Conservation (phyloP, 306 rosid genomes). For the Begonia masoniana region DNA sequence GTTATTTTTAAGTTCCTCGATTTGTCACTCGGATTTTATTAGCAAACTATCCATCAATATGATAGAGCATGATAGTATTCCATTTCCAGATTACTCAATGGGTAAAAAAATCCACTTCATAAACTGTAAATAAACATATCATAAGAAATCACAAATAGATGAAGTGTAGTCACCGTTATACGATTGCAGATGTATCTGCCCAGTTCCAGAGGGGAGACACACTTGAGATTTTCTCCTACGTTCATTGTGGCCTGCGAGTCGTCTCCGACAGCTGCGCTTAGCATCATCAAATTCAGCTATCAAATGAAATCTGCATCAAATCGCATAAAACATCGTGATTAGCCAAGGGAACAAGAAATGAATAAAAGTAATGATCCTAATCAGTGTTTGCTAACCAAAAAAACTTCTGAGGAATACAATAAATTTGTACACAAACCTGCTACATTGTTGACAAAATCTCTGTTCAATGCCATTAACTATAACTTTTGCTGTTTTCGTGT, state of each 20-base stretch:
- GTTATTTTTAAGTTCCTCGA: too few relatives aligned
- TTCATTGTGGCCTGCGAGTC: conserved; percentile 91
- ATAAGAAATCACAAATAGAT: too few relatives aligned
- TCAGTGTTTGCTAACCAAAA: too few relatives aligned
- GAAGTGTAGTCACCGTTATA: conserved; percentile 36
- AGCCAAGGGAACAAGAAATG: neutral
- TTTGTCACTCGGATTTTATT: too few relatives aligned
- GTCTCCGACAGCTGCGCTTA: conserved; percentile 89
- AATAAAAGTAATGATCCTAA: neutral
- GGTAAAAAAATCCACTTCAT: too few relatives aligned
- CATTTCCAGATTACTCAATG: too few relatives aligned
- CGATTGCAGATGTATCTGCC: conserved; percentile 53
- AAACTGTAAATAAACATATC: too few relatives aligned
- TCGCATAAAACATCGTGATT: conserved; percentile 1
- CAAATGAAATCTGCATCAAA: conserved; percentile 61
- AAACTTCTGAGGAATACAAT: neutral
- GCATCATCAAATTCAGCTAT: conserved; percentile 85
- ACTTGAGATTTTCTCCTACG: conserved; percentile 82
- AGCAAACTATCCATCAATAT: too few relatives aligned
- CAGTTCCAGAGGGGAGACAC: conserved; percentile 37
- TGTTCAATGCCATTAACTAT: conserved; percentile 77
- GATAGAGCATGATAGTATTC: too few relatives aligned
- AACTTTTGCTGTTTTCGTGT: conserved; percentile 73
- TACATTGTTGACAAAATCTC: conserved; percentile 94
- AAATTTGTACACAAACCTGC: conserved; percentile 43